Base-by-base conservation (phyloP, 768 basidiomycete species). In the Naganishia friedmannii region DNA sequence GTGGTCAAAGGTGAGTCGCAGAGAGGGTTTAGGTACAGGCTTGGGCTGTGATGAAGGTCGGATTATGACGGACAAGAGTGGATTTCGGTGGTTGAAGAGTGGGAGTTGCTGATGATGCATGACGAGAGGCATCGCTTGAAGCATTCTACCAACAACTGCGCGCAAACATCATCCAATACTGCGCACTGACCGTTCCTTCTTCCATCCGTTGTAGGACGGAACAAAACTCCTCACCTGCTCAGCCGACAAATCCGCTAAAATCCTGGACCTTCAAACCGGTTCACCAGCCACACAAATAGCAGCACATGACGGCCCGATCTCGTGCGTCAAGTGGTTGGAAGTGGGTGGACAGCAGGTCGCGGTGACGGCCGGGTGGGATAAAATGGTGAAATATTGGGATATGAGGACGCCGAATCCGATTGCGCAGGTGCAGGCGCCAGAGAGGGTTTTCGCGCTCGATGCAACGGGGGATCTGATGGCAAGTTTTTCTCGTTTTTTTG, bases 321-420 rank as follows among this genome's bases (percentile, higher is more conserved):
- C 88, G 80, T 88, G 86, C 69, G 88, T 92, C 46, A 85, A 87
- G 66, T 93, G 89, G 87, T 84, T 92, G 65, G 90, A 93, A 72
- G 86, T 88, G 21, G 88, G 87, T 37, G 71, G 72, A 28, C 72
- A 70, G 42, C 87, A 90, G 17, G 87, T 94, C 72, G 84, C 94
- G 23, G 91, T 89, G 15, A 97, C 95, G 0, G 96, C 93, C 12
- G 93, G 92, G 66, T 99, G 96, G 96, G 95, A 99, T 81, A 95
- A 95, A 83, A 95, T 92, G 1, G 82, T 98, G 78, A 95, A 93
- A 92, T 97, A 96, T 76, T 98, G 94, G 94, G 92, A 96, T 81
- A 81, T 93, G 71, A 87, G 92, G 37, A 84, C 87, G 1, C 81
- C 88, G n/a, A 86, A 83, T 60, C 91, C 93, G 0, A 86, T 93